Conservation (phyloP, 148 eudicot genomes). For the Arbutus unedo region DNA sequence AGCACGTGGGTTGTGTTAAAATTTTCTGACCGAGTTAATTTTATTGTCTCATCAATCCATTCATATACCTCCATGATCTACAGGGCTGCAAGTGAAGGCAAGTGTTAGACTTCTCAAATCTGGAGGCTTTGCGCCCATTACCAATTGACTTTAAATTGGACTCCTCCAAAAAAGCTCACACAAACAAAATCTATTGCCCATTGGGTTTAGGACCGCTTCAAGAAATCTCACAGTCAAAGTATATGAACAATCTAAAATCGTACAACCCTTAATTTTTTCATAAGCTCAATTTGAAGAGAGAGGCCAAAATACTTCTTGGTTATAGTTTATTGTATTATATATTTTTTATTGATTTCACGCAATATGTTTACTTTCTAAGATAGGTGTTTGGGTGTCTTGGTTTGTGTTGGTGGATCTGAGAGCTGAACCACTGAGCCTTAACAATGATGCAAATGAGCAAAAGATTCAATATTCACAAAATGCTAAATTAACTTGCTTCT, state of each 20-base stretch:
- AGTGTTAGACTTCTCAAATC: neutral
- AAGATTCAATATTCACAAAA: neutral
- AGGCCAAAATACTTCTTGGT: neutral
- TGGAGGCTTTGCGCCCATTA: no score
- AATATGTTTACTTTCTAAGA: neutral
- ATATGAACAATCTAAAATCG: neutral
- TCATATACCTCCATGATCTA: neutral
- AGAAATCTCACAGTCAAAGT: neutral
- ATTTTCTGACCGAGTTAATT: neutral
- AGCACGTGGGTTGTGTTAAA: neutral
- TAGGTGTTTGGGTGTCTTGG: neutral
- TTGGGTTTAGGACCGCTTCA: neutral
- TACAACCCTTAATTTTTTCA: neutral
- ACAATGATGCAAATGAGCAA: neutral
- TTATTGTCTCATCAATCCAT: neutral
- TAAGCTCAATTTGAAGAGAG: neutral
- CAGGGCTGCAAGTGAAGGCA: neutral
- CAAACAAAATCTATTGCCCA: neutral
- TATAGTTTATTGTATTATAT: neutral
- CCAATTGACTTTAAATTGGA: neutral
- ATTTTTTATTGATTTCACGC: neutral
- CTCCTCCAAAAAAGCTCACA: neutral
- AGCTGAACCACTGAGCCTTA: neutral
- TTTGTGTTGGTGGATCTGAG: neutral
- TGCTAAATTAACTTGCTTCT: neutral